Evolutionary conservation across 805 yeast genomes (phyloP).

Genomic region (Candida vartiovaarae): DNA sequence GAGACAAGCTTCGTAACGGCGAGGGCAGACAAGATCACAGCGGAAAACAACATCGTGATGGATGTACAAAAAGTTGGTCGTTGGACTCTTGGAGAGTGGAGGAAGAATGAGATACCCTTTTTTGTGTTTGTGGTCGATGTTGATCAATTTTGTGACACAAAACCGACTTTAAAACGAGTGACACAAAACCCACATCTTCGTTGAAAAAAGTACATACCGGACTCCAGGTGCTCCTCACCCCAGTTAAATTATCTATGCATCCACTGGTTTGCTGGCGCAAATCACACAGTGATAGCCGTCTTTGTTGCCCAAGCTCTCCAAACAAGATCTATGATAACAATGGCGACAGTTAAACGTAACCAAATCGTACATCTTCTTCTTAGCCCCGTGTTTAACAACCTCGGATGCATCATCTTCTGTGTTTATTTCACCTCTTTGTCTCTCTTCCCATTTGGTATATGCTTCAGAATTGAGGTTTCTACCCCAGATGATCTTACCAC

Average conservation of each 20-base stretch:
- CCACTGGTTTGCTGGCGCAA: slow-evolving; percentile 24
- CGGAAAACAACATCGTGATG: slow-evolving; percentile 9
- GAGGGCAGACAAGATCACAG: slow-evolving; percentile 1
- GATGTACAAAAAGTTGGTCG: neutral
- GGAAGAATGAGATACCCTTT: neutral
- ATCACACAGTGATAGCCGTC: slow-evolving; percentile 31
- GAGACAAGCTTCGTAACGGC: neutral
- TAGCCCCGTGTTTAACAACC: neutral
- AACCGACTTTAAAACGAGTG: neutral
- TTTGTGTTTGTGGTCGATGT: neutral
- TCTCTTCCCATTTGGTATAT: slow-evolving; percentile 52
- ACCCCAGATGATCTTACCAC: slow-evolving; percentile 75
- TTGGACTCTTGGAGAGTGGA: neutral
- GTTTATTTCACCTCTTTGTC: slow-evolving; percentile 23
- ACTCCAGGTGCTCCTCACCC: too few relatives aligned
- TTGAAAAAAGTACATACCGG: too few relatives aligned
- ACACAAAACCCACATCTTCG: neutral
- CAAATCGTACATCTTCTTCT: slow-evolving; percentile 24
- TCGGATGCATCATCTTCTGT: neutral
- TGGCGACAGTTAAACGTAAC: slow-evolving; percentile 60
- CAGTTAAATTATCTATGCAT: neutral
- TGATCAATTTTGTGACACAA: neutral
- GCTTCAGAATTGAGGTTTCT: slow-evolving; percentile 42
- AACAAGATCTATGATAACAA: slow-evolving; percentile 54
- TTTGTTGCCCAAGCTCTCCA: slow-evolving; percentile 38